Evolutionary conservation across 2,329 filamentous ascomycete genomes (phyloP).

Genomic region (Parafenestella ontariensis): DNA sequence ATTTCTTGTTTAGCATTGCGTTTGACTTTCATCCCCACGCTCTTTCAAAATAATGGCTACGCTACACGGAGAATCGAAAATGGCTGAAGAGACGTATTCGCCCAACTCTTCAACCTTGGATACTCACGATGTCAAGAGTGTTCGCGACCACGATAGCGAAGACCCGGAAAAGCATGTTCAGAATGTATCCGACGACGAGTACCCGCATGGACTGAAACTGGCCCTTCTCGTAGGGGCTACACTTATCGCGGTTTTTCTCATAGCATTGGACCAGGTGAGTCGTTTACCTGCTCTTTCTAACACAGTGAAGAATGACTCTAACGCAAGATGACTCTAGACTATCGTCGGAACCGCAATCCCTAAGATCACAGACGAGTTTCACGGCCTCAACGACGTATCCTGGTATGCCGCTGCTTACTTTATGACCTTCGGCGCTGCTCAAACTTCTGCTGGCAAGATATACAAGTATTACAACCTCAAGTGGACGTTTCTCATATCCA

Average conservation of each 20-base stretch:
- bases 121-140: not conserved
- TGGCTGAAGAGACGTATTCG: not conserved
- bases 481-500: conserved; percentile 41
- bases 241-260: not conserved
- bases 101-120: not conserved
- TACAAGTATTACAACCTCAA: conserved; percentile 56
- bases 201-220: not conserved
- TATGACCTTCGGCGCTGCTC: conserved; percentile 53
- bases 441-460: conserved; percentile 55
- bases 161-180: not conserved
- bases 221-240: not conserved
- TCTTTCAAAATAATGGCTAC: not conserved
- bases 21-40: not conserved
- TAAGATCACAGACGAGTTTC: conserved; percentile 37
- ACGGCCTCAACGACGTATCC: conserved; percentile 24
- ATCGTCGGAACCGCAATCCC: conserved; percentile 39
- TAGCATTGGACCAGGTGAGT: not conserved
- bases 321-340: conserved; percentile 20
- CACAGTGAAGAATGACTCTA: not conserved
- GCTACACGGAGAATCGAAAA: not conserved
- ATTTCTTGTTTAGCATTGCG: not conserved
- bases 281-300: not conserved
- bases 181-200: not conserved
- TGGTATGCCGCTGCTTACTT: conserved; percentile 50
- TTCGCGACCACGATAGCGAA: not conserved